These are phyloP conservation scores for Polygonum aviculare DNA, from an alignment of 148 eudicot genomes.

Conservation along the genomic window DNA sequence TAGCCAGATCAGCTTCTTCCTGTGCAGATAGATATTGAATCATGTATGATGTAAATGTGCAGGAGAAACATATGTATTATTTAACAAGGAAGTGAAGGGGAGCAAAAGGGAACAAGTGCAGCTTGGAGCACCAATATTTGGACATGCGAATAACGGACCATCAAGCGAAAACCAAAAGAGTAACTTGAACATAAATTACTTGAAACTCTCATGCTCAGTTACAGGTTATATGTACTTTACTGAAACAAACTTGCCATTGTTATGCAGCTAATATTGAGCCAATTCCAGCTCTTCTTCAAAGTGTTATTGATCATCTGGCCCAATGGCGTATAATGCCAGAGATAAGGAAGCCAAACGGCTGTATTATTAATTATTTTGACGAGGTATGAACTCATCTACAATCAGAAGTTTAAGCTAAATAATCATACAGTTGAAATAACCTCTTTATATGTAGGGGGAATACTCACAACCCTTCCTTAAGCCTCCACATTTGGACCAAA, in stretches of 20 bases:
- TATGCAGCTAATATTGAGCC: constrained; percentile 69
- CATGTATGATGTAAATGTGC: constrained; percentile 3
- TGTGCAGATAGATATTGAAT: no score
- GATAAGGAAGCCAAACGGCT: constrained; percentile 71
- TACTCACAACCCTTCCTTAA: constrained; percentile 84
- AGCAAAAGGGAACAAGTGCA: constrained; percentile 92
- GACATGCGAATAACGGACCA: constrained; percentile 51
- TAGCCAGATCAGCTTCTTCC: neutral
- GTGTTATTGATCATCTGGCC: constrained; percentile 65
- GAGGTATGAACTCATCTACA: constrained; percentile 42
- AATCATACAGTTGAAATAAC: neutral
- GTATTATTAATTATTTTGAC: constrained; percentile 83
- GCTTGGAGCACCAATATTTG: constrained; percentile 81
- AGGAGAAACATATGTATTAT: constrained; percentile 85
- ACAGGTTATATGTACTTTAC: neutral
- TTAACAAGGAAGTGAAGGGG: constrained; percentile 76
- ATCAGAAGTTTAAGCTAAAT: neutral
- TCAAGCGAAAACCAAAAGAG: constrained; percentile 37
- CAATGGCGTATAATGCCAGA: constrained; percentile 82
- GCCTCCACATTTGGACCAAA: constrained; percentile 97
- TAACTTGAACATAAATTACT: constrained; percentile 19
- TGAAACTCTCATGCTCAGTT: constrained; percentile 2
- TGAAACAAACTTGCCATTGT: neutral
- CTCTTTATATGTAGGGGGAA: constrained; percentile 44
- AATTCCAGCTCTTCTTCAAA: constrained; percentile 73